These are phyloP conservation scores for Xerophyta viscosa DNA, from an alignment of 106 monocot species.

Conservation along the genomic window DNA sequence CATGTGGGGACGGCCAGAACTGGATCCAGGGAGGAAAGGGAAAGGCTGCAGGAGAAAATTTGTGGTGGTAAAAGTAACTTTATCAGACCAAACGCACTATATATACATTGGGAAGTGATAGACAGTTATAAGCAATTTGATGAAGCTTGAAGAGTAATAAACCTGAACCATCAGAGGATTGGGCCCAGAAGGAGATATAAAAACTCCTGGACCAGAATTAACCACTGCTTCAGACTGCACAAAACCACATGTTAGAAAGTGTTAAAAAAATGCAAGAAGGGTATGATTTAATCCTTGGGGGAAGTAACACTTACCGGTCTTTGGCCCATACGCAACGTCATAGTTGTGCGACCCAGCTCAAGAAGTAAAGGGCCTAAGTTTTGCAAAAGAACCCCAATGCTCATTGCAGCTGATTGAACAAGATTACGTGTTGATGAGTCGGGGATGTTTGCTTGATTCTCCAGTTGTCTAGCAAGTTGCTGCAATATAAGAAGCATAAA, in stretches of 20 bases:
- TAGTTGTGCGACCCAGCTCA: conserved; percentile 87
- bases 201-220: conserved; percentile 89
- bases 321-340: conserved; percentile 81
- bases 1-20: conserved; percentile 24
- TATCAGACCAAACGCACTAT: no score
- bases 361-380: conserved; percentile 81
- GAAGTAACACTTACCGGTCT: conserved; percentile 36
- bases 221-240: conserved; percentile 71
- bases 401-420: conserved; percentile 56
- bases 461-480: conserved; percentile 64
- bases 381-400: conserved; percentile 60
- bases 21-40: conserved; percentile 43
- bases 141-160: not conserved
- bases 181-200: conserved; percentile 69
- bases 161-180: conserved; percentile 99
- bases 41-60: conserved; percentile 26
- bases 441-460: conserved; percentile 36
- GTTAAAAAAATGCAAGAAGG: no score
- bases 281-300: no score
- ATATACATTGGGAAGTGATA: no score
- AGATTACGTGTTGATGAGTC: conserved; percentile 26
- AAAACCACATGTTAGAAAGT: no score
- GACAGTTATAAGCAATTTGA: not conserved
- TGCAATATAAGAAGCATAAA: conserved; percentile 21
- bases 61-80: conserved; percentile 6